Conservation (phyloP, 2,329 filamentous ascomycete species). For the Colletotrichum truncatum region DNA sequence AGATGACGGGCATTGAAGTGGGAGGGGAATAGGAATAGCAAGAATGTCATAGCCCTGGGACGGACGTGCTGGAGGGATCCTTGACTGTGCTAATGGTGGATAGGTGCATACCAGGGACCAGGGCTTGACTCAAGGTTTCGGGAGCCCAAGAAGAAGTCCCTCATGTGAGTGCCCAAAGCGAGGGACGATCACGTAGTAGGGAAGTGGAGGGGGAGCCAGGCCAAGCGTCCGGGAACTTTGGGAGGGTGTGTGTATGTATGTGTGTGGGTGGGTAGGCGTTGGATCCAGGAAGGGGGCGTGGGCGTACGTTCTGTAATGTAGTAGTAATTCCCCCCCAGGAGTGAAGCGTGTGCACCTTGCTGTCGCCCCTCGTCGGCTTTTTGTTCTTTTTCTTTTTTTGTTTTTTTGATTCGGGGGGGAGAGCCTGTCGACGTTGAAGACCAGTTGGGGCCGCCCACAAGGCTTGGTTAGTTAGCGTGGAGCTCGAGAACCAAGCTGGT, state of each 20-base stretch:
- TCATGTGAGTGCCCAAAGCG: constrained; percentile 31
- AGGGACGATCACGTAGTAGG: constrained; percentile 30
- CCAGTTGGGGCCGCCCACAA: constrained; percentile 18
- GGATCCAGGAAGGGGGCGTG: neutral
- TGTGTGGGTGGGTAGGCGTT: neutral
- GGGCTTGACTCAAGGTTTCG: constrained; percentile 33
- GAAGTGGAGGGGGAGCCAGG: constrained; percentile 13
- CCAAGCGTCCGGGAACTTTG: constrained; percentile 28
- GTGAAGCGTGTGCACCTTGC: constrained; percentile 17
- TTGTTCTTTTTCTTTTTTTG: neutral
- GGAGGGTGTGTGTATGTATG: neutral
- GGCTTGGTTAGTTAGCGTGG: constrained; percentile 15
- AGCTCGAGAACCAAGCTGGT: constrained; percentile 1
- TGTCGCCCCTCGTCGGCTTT: neutral
- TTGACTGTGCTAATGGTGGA: constrained; percentile 28
- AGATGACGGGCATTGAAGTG: constrained; percentile 30
- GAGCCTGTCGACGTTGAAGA: constrained; percentile 25
- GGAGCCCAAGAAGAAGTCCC: constrained; percentile 26
- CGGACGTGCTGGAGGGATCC: constrained; percentile 28
- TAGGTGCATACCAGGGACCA: constrained; percentile 32
- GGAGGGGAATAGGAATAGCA: constrained; percentile 26
- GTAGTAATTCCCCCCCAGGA: neutral
- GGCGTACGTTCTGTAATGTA: constrained; percentile 4
- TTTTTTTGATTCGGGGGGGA: neutral
- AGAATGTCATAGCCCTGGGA: constrained; percentile 32